phyloP scores from a whole-genome alignment of 768 basidiomycete species.

The Termitomyces sp. region DNA sequence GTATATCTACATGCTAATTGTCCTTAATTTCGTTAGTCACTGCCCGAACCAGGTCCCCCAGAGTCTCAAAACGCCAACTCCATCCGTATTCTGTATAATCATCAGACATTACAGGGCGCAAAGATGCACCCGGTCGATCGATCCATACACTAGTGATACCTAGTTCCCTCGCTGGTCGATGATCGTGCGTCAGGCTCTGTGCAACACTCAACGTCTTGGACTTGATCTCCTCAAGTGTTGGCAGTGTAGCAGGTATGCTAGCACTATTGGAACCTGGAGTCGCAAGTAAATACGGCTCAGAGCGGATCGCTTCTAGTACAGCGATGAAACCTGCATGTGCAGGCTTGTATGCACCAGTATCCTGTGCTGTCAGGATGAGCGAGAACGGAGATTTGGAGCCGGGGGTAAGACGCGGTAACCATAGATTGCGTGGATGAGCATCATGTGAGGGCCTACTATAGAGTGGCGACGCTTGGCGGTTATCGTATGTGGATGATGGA shows the following conservation, averaged over 20 bases:
- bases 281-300: constrained; percentile 33
- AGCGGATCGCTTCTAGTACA: constrained; percentile 38
- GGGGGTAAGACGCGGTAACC: constrained; percentile 38
- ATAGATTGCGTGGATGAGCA: constrained; percentile 29
- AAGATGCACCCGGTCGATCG: constrained; percentile 44
- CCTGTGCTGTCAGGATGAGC: constrained; percentile 65
- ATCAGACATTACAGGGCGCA: constrained; percentile 25
- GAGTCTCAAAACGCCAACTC: constrained; percentile 52
- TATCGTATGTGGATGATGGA: constrained; percentile 7
- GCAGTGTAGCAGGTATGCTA: constrained; percentile 12
- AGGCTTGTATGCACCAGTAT: constrained; percentile 71
- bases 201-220: constrained; percentile 59
- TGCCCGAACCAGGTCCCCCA: constrained; percentile 56
- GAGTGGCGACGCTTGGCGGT: constrained; percentile 13
- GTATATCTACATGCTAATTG: neutral
- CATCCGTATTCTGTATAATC: constrained; percentile 31
- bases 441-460: constrained; percentile 28
- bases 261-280: constrained; percentile 13
- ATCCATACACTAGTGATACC: constrained; percentile 65
- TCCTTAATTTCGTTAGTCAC: constrained; percentile 36
- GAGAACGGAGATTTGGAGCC: constrained; percentile 55
- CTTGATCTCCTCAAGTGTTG: constrained; percentile 28
- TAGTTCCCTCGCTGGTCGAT: constrained; percentile 53
- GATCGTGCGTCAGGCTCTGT: constrained; percentile 63
- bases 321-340: constrained; percentile 48